These are phyloP conservation scores for Colletotrichum tanaceti DNA, from an alignment of 2,329 filamentous ascomycete genomes.

Conservation along the genomic window DNA sequence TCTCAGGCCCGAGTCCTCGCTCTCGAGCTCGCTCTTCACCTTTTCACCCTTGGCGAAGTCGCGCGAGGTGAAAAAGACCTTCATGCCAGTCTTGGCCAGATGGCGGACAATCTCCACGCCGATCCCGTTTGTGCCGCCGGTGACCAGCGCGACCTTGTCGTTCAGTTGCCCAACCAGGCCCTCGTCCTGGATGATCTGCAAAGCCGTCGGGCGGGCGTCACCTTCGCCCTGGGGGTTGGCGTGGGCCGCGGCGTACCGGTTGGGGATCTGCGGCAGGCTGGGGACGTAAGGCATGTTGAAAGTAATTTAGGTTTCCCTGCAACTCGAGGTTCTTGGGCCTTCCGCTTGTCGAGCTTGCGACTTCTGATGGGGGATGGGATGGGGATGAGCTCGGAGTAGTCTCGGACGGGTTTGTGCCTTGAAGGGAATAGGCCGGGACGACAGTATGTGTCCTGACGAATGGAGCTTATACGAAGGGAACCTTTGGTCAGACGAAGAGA, in stretches of 20 bases:
- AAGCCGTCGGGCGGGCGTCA: constrained; percentile 52
- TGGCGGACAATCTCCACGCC: constrained; percentile 57
- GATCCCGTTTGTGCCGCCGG: constrained; percentile 55
- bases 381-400: too few relatives aligned
- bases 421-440: too few relatives aligned
- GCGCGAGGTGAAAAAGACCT: constrained; percentile 57
- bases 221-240: constrained; percentile 46
- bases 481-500: background rate
- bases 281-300: constrained; percentile 11
- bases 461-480: background rate
- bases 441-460: background rate
- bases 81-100: constrained; percentile 56
- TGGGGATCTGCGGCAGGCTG: constrained; percentile 15
- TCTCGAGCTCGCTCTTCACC: constrained; percentile 32
- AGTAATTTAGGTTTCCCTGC: background rate
- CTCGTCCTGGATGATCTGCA: constrained; percentile 51
- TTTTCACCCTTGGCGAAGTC: constrained; percentile 49
- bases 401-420: background rate
- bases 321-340: background rate
- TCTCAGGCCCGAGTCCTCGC: constrained; percentile 33
- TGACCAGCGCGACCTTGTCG: constrained; percentile 55
- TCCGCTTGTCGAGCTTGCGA: background rate
- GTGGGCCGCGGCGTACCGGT: constrained; percentile 22
- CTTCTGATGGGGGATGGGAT: too few relatives aligned
- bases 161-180: constrained; percentile 46